Percentiles rank a stretch among this genome's conserved stretches.
These are phyloP conservation scores for Tieghemostelium lacteum DNA, from an alignment of 78 protist species.

Conservation along the genomic window DNA sequence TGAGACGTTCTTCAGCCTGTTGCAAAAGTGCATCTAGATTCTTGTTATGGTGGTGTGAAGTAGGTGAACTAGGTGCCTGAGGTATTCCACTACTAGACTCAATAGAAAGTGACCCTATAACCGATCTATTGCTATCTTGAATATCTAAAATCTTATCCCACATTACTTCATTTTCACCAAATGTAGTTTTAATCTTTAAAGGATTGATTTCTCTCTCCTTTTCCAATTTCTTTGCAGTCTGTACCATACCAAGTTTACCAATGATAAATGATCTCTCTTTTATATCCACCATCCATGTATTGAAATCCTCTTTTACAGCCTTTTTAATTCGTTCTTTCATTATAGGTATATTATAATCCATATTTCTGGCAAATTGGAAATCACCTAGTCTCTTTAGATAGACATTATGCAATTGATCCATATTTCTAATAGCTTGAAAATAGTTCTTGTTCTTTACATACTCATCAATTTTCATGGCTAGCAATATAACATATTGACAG, in stretches of 20 bases:
- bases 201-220: constrained; percentile 75
- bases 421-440: constrained; percentile 58
- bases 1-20: too few relatives aligned
- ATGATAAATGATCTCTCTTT: constrained; percentile 58
- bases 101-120: constrained; percentile 16
- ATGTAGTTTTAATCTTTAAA: constrained; percentile 52
- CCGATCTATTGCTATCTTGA: constrained; percentile 9
- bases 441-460: constrained; percentile 36
- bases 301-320: constrained; percentile 72
- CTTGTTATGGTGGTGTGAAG: too few relatives aligned
- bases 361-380: constrained; percentile 74
- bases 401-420: constrained; percentile 76
- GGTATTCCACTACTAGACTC: neutral
- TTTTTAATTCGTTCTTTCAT: constrained; percentile 48
- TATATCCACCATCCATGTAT: constrained; percentile 77
- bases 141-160: constrained; percentile 64
- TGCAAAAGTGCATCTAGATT: too few relatives aligned
- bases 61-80: neutral
- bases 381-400: constrained; percentile 42
- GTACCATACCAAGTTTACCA: constrained; percentile 78
- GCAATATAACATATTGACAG: constrained; percentile 59
- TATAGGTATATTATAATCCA: constrained; percentile 58
- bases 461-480: constrained; percentile 70
- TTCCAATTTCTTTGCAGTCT: constrained; percentile 32
- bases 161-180: constrained; percentile 61